Base-by-base conservation (phyloP, 768 basidiomycete species). In the Harrya chromipes region DNA sequence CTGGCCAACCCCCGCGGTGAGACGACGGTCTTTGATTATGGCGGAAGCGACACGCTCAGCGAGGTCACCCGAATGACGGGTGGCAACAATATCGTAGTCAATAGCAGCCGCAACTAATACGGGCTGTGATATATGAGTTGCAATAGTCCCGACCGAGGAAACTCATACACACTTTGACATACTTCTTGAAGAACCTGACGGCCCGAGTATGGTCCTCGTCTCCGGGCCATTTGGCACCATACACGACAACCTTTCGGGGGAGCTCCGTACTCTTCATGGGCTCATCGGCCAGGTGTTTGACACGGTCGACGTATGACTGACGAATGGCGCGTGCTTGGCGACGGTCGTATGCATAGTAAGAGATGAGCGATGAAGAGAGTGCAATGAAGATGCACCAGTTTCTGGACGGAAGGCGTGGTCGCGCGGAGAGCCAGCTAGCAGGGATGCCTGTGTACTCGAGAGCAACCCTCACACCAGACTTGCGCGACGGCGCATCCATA, bases 301-400 rank as follows among this genome's bases (percentile, higher is more conserved):
- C 95, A 46, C 80, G 82, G 58, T 85, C 84, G 21, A 89, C 70
- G 64, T 95, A 97, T 43, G 82, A 77, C 61, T 85, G 74, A 43
- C 85, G 84, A 52, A 98, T 87, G 40, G 72, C 64, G 57, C 81
- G 84, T 70, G 91, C 94, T 71, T 93, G 76, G 52, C 74, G 71
- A 26, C 94, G 81, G 77, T 99, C 97, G 68, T 97, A 94, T 46
- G 82, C 72, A 72, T 92, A 97, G 47, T 80, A 76, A 20, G 86
- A 87, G 4, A 84, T 61, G 27, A 87, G 58, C 6, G 85, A 78
- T 13, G 84, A 83, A 4, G 90, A 85, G 58, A 92, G 69, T 24
- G 83, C 76, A 49, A 93, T 77, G 73, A 98, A 97, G 61, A 95
- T 93, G 56, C 91, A 81, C 93, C 92, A 94, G 60, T 97, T 97